A percentile compares a stretch with the other conserved stretches of the same genome.
Evolutionary conservation across 257 asterid genomes (phyloP).

Genomic region (Gentiana dahurica): DNA sequence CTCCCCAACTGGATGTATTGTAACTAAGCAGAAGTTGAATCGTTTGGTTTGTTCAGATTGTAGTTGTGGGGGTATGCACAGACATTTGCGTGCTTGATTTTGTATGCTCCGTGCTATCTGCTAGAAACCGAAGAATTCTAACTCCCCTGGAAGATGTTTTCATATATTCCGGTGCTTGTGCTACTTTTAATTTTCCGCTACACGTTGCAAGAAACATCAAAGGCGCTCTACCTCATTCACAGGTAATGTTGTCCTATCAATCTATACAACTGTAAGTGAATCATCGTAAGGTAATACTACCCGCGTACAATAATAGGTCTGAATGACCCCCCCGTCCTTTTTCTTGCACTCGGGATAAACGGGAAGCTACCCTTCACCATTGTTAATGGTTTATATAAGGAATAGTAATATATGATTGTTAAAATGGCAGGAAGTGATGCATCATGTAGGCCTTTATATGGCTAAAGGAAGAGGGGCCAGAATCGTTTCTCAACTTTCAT

Average conservation of each 20-base stretch:
- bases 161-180: constrained; percentile 54
- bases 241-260: constrained; percentile 16
- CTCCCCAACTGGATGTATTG: neutral
- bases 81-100: constrained; percentile 74
- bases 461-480: constrained; percentile 87
- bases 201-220: constrained; percentile 34
- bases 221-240: constrained; percentile 45
- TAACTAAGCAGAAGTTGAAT: neutral
- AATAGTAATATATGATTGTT: neutral
- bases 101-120: constrained; percentile 62
- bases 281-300: too few species aligned
- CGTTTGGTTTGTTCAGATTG: constrained; percentile 22
- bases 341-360: neutral
- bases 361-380: neutral
- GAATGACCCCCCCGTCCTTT: neutral
- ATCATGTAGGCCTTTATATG: constrained; percentile 78
- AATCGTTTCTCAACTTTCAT: constrained; percentile 12
- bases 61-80: constrained; percentile 60
- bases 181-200: constrained; percentile 57
- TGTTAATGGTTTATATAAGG: constrained; percentile 1
- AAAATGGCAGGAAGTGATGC: constrained; percentile 58
- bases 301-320: neutral
- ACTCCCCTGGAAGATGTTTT: constrained; percentile 46
- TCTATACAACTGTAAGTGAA: neutral
- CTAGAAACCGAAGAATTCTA: constrained; percentile 46